Evolutionary conservation across 768 basidiomycete genomes (phyloP), one percentile per base, ranked within the genome.

Genomic region (Xerocomellus intermedius): DNA sequence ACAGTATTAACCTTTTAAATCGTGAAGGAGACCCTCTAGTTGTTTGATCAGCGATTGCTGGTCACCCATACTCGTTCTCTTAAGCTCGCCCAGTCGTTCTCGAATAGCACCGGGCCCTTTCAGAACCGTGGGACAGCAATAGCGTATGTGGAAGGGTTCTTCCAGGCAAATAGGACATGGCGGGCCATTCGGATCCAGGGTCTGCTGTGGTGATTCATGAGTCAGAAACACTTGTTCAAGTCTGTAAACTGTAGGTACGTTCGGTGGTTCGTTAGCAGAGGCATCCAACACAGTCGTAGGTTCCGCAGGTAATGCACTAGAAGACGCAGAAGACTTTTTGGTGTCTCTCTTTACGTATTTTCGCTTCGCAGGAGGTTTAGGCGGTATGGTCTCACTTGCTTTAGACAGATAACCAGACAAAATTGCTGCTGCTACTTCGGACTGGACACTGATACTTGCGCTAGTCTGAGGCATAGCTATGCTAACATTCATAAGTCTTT

Each of bases 111-210:
- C 66, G 0, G 76, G 63, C 10, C 82, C 79, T 36, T 73, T 73
- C 24, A 70, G 54, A 24, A 86, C 71, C 22, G 77, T 64, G 6
- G 81, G 80, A 63, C 85, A 86, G 42, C 65, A 66, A 47, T 73
- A 73, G n/a, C 76, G 78, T 49, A 74, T 68, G 57, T 86, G 85
- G 37, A 73, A 70, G 8, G 80, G 77, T 5, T 59, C 57, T 42
- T 66, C 66, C 19, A 70, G 67, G 65, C 84, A 86, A 21, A 82
- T 68, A 38, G 77, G 77, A 56, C 84, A 82, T 2, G 54, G 49
- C 1, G 53, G 55, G 52, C 44, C 47, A 41, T 56, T 51, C 44
- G 52, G 44, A n/a, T 33, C 49, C 6, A 17, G 28, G 22, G 54
- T 35, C 14, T 39, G 49, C 16, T 6, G 48, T 33, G 36, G 21